Conservation (phyloP, 495 filamentous ascomycete genomes). For the Aspergillus leporis region DNA sequence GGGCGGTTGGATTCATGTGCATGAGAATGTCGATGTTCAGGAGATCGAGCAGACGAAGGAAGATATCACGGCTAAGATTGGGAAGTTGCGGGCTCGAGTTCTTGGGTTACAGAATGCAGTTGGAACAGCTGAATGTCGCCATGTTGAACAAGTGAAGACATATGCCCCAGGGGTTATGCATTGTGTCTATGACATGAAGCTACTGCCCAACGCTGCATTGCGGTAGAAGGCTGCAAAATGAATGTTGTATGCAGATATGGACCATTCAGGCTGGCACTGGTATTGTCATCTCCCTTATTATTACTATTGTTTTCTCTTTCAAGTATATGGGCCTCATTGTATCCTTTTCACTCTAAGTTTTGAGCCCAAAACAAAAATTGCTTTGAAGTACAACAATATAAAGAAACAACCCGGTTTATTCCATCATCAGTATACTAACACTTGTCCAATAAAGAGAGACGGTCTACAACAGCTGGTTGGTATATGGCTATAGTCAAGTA, state of each 20-base stretch:
- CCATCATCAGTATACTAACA: neutral
- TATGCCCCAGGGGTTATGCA: conserved; percentile 92
- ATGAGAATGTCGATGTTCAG: conserved; percentile 75
- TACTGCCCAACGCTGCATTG: conserved; percentile 26
- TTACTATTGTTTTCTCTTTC: neutral
- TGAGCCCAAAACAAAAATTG: neutral
- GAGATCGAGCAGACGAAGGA: conserved; percentile 58
- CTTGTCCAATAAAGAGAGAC: too few species aligned
- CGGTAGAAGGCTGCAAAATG: neutral
- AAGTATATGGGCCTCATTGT: too few species aligned
- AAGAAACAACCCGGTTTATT: neutral
- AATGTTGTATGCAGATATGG: neutral
- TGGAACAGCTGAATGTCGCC: conserved; percentile 51
- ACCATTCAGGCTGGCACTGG: neutral
- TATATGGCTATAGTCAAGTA: too few species aligned
- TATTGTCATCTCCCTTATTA: neutral
- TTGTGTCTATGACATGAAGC: conserved; percentile 77
- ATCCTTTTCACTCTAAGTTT: neutral
- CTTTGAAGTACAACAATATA: neutral
- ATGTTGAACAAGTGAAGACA: conserved; percentile 83
- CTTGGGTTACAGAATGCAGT: neutral
- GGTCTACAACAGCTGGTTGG: too few species aligned
- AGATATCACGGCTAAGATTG: conserved; percentile 25
- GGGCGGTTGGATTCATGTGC: conserved; percentile 77
- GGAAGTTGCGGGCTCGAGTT: conserved; percentile 14